phyloP scores from a whole-genome alignment of 345 rosid genomes.

The Boechera divaricarpa region DNA sequence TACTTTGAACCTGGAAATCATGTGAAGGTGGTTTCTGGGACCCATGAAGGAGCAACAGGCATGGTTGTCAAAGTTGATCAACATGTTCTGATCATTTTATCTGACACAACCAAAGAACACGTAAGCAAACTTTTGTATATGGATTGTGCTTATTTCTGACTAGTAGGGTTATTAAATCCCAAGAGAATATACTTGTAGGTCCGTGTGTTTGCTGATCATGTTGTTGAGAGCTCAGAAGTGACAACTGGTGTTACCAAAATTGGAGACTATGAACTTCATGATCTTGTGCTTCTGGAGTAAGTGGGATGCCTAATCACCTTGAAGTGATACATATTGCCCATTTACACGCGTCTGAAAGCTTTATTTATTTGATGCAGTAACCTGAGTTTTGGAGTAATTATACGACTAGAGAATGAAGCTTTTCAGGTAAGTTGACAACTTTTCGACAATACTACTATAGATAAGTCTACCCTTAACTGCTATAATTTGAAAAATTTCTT shows the following conservation, averaged over 20 bases:
- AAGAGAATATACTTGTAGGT: constrained; percentile 55
- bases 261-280: constrained; percentile 95
- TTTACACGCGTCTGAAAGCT: constrained; percentile 13
- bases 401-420: constrained; percentile 96
- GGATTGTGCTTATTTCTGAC: constrained; percentile 4
- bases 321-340: constrained; percentile 14
- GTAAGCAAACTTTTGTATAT: constrained; percentile 52
- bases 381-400: constrained; percentile 86
- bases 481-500: neutral
- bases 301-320: constrained; percentile 39
- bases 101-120: constrained; percentile 94
- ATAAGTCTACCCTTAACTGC: constrained; percentile 12
- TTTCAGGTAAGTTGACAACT: constrained; percentile 65
- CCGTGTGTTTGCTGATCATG: constrained; percentile 93
- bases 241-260: constrained; percentile 86
- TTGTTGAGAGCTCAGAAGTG: constrained; percentile 96
- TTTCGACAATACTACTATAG: constrained; percentile 10
- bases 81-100: constrained; percentile 84
- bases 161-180: constrained; percentile 6
- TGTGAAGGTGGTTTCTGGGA: constrained; percentile 93
- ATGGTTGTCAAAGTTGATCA: constrained; percentile 98
- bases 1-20: constrained; percentile 98
- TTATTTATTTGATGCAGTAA: constrained; percentile 61
- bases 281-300: constrained; percentile 93
- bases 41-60: constrained; percentile 94